Conservation (phyloP, 78 protist genomes). For the Monocercomonoides exilis region DNA sequence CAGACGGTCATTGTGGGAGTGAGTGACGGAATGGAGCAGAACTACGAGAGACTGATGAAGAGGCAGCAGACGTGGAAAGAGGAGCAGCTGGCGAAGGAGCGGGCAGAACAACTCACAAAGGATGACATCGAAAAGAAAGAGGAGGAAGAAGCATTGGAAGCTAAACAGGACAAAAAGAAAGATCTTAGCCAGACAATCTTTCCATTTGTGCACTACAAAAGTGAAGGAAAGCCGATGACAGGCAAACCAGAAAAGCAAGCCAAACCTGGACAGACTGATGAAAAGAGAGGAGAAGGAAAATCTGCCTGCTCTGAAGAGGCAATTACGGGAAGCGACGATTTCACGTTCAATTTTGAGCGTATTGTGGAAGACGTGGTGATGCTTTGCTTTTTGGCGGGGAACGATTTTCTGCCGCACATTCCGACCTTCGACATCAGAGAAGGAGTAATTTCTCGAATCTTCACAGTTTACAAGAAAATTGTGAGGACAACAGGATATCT, state of each 20-base stretch:
- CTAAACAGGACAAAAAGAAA: too few relatives aligned
- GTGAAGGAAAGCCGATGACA: background rate
- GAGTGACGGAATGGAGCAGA: too few relatives aligned
- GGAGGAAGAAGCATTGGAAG: too few relatives aligned
- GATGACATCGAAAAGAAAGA: too few relatives aligned
- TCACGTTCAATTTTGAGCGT: background rate
- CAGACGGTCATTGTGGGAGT: too few relatives aligned
- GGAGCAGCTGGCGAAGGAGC: too few relatives aligned
- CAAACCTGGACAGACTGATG: background rate
- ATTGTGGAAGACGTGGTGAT: background rate
- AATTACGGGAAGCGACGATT: too few relatives aligned
- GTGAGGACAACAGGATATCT: background rate
- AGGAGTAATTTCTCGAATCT: background rate
- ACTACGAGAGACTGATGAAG: too few relatives aligned
- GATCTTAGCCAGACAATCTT: background rate
- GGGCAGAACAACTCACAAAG: too few relatives aligned
- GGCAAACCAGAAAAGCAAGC: background rate
- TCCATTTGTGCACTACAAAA: background rate
- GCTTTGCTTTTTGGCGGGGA: background rate
- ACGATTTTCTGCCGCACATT: background rate
- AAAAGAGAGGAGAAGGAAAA: too few relatives aligned
- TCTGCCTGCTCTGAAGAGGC: too few relatives aligned
- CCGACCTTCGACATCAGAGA: background rate
- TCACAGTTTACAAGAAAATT: background rate
- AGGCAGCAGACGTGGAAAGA: too few relatives aligned